These are phyloP conservation scores for Sanghuangporus baumii DNA, from an alignment of 1,284 basidiomycete genomes.

Conservation along the genomic window DNA sequence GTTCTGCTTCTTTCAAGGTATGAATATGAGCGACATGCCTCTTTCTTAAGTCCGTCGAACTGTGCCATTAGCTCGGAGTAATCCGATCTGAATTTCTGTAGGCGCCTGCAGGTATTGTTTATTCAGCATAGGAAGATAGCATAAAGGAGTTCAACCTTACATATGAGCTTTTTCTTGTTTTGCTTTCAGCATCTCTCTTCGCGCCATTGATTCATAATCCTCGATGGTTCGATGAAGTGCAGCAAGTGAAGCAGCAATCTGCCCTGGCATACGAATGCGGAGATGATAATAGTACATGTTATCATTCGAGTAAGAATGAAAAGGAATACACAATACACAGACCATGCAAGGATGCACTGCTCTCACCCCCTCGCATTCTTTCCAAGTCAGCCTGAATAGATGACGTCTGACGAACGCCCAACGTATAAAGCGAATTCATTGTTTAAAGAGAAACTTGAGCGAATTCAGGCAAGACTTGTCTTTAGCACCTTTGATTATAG, in stretches of 20 bases:
- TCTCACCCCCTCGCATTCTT: constrained; percentile 72
- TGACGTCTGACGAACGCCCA: constrained; percentile 86
- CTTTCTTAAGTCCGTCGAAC: constrained; percentile 62
- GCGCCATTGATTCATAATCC: constrained; percentile 94
- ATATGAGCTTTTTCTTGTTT: constrained; percentile 93
- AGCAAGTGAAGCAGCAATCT: constrained; percentile 91
- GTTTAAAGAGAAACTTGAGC: no score
- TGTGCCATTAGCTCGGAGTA: constrained; percentile 66
- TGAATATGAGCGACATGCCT: constrained; percentile 29
- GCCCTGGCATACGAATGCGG: constrained; percentile 50
- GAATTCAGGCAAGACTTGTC: no score
- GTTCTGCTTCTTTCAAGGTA: neutral
- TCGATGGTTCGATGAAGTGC: constrained; percentile 90
- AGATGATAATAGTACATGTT: neutral
- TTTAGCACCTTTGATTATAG: no score
- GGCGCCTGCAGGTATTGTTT: constrained; percentile 47
- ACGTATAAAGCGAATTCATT: constrained; percentile 52
- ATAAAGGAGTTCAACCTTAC: constrained; percentile 40
- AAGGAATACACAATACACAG: constrained; percentile 28
- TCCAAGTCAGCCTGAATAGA: constrained; percentile 86
- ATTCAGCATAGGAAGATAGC: neutral
- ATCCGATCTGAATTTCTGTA: constrained; percentile 77
- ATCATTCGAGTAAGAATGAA: neutral
- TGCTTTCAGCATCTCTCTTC: constrained; percentile 88
- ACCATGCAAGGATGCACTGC: constrained; percentile 80